Evolutionary conservation across 805 yeast genomes (phyloP), one percentile per base, ranked within the genome.

Genomic region (Yamadazyma endophytica): DNA sequence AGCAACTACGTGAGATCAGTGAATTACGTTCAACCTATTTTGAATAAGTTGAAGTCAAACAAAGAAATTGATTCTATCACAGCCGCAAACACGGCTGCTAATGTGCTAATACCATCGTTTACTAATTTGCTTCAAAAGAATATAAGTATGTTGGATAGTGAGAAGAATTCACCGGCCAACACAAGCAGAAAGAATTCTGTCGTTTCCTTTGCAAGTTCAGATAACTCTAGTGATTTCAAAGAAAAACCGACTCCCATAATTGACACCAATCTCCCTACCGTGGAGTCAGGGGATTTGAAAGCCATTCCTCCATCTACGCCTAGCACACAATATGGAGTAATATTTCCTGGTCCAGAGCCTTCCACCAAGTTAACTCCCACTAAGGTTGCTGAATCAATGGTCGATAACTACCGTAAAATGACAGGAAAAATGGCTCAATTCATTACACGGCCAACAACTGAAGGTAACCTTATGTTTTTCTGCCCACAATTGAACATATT

Each of bases 401-500:
- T 43, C 3, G 50, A 50, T 8, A 52, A 50, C 11, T 53, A 52
- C 33, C 47, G 46, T 18, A 31, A 32, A 9, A 29, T 33, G 5
- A 34, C 49, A 24, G 39, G 46, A 17, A 46, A 36, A 18, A 44
- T 43, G n/a, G 52, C 58, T 9, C 36, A 54, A 4, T 82, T 90
- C 89, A 52, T 78, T 0, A 82, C 87, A 0, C 68, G 72, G 28
- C 56, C 72, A n/a, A 71, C 81, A 1, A 61, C 65, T 9, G 70
- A 66, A 31, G 81, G 77, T 13, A 70, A 70, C 30, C 52, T 78
- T 11, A 56, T 80, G 6, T 83, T 68, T 54, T 78, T 75, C 53
- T 77, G 79, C 45, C 71, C 76, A 19, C 74, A 75, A 20, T 56
- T 83, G 31, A 72, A 79, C 42, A 60, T 80, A 1, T 76, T 73